Conservation (phyloP, 495 filamentous ascomycete species). For the Penicillium flavigenum region DNA sequence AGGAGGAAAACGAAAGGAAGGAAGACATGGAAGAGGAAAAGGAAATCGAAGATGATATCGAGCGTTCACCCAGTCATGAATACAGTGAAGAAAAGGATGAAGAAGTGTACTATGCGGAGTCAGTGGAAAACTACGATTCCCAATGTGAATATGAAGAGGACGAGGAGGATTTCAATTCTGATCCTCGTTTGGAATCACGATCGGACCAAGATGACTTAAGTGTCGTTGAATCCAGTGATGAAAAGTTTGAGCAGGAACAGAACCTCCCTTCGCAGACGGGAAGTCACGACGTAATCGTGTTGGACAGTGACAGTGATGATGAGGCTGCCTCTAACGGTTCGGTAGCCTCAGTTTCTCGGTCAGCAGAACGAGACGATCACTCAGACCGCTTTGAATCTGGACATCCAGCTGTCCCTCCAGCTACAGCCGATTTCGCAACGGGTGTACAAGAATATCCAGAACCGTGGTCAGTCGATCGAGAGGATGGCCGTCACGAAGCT, state of each 20-base stretch:
- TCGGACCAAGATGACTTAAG: slow-evolving; percentile 20
- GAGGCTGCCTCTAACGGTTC: slow-evolving; percentile 26
- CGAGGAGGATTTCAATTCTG: not conserved
- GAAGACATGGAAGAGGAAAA: not conserved
- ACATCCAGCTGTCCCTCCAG: not conserved
- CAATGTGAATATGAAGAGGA: slow-evolving; percentile 7
- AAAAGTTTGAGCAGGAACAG: slow-evolving; percentile 7
- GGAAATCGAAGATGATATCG: not conserved
- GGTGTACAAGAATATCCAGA: slow-evolving; percentile 12
- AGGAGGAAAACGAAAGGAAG: not conserved
- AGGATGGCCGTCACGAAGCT: slow-evolving; percentile 2
- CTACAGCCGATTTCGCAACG: not conserved
- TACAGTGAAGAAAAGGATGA: slow-evolving; percentile 5
- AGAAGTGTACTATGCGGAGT: slow-evolving; percentile 11
- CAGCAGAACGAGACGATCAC: not conserved
- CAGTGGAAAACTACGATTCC: slow-evolving; percentile 3
- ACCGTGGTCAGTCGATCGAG: slow-evolving; percentile 4
- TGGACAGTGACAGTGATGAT: slow-evolving; percentile 48
- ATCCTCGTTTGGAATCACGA: not conserved
- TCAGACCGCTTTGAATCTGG: not conserved
- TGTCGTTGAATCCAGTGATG: slow-evolving; percentile 12
- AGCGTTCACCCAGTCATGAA: not conserved
- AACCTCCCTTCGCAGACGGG: slow-evolving; percentile 4
- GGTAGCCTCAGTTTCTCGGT: not conserved
- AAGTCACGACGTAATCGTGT: slow-evolving; percentile 38